Conservation (phyloP, 1,284 basidiomycete genomes). For the Cystobasidiaceae sp. region DNA sequence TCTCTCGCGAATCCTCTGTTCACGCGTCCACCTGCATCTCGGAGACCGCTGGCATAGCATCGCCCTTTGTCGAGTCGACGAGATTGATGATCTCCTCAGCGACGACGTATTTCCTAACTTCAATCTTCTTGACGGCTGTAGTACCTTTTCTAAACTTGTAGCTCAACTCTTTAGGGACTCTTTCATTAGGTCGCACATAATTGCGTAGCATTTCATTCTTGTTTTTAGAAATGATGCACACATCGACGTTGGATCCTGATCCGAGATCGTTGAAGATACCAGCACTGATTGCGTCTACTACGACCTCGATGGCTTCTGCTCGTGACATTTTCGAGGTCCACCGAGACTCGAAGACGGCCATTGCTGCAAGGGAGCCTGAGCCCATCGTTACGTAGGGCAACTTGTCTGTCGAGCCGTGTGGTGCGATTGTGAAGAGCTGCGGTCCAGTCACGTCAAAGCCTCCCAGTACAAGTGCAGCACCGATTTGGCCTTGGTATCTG, state of each 20-base stretch:
- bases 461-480: conserved; percentile 94
- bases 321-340: conserved; percentile 82
- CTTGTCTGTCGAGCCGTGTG: conserved; percentile 97
- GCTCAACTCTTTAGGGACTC: conserved; percentile 67
- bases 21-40: conserved; percentile 31
- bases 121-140: conserved; percentile 54
- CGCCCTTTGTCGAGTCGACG: conserved; percentile 12
- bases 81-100: conserved; percentile 49
- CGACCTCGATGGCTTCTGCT: conserved; percentile 73
- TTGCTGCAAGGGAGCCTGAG: conserved; percentile 88
- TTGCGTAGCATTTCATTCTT: conserved; percentile 85
- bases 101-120: conserved; percentile 27
- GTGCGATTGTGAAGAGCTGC: conserved; percentile 92
- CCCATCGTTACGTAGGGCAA: conserved; percentile 99
- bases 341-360: conserved; percentile 90
- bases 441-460: conserved; percentile 90
- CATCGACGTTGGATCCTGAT: conserved; percentile 95
- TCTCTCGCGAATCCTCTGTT: conserved; percentile 44
- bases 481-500: conserved; percentile 89
- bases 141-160: conserved; percentile 82
- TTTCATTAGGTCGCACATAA: conserved; percentile 82
- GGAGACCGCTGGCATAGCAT: conserved; percentile 17
- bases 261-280: conserved; percentile 99
- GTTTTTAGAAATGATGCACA: conserved; percentile 81
- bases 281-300: conserved; percentile 79